Evolutionary conservation across 208 protist species (phyloP).

Genomic region (Leishmania lainsoni): DNA sequence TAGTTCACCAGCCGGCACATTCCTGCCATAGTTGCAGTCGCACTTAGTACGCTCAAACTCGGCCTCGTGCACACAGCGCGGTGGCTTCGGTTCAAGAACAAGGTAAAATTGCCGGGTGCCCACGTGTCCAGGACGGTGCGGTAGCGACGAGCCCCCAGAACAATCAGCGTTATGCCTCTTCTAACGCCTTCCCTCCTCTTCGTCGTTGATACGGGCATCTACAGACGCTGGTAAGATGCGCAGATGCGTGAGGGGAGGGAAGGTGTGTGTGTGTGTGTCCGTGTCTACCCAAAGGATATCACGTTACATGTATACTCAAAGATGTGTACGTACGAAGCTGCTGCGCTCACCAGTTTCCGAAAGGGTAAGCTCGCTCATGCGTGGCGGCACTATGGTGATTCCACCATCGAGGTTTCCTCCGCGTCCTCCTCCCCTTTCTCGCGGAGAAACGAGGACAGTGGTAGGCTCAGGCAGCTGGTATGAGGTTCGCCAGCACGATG

Average conservation of each 20-base stretch:
- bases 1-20: not conserved
- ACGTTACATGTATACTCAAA: not conserved
- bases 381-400: not conserved
- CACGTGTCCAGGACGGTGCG: not conserved
- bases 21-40: not conserved
- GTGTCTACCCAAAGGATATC: not conserved
- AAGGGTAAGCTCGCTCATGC: not conserved
- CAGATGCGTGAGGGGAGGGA: not conserved
- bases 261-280: not conserved
- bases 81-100: not conserved
- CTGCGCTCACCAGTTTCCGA: not conserved
- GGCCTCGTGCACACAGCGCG: not conserved
- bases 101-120: not conserved
- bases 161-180: too few relatives aligned
- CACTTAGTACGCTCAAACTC: not conserved
- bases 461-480: not conserved
- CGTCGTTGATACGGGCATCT: not conserved
- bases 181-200: not conserved
- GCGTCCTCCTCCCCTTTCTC: slow-evolving; percentile 6
- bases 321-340: not conserved
- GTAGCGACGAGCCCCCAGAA: not conserved
- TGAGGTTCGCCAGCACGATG: slow-evolving; percentile 26
- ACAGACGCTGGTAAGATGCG: not conserved
- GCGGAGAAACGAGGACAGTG: not conserved
- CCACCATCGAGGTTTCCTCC: not conserved